Base-by-base conservation (phyloP, 306 rosid genomes). In the Quercus suber region DNA sequence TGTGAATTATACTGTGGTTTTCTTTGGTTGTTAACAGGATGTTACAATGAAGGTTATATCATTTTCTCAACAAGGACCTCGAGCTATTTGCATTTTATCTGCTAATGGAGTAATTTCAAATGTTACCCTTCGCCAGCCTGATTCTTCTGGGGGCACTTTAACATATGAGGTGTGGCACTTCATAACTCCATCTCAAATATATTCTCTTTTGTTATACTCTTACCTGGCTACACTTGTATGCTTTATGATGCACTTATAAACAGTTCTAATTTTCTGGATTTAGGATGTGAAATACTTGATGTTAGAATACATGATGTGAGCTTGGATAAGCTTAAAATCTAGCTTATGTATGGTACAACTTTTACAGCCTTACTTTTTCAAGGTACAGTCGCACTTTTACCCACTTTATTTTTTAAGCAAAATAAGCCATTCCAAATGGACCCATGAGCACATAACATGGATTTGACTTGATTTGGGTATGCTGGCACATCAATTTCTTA, bases 41-140 rank as follows among this genome's bases (percentile, higher is more conserved):
- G 85, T 94, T 13, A 84, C 94, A 6, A 84, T 83, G 90, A 92
- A 88, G 87, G 88, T 94, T 55, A 86, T 92, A 76, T 84, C 92
- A 25, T 86, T 90, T 73, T 84, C 94, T 51, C 96, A 90, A 76
- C 92, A 87, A 90, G 92, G 94, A 21, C 97, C 94, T n/a, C 91
- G 97, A 55, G 97, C 92, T 68, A 86, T 90, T 78, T 90, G 96
- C 72, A 82, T 92, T 77, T 84, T 94, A 58, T 92, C 98, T 55
- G 97, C 97, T 6, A 89, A 58, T 57, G 98, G 98, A 23, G 84
- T 81, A 21, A 84, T 94, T 81, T 88, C 94, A 14, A 92, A 87
- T 82, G 97, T 94, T 64, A 86, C 91, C 12, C 89, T 94, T 79
- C 91, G 90, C 30, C 94, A 90, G 31, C 98, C 97, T 31, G 93